These are phyloP conservation scores for Aechmea fasciata DNA, from an alignment of 176 grass and related monocot genomes.

Conservation along the genomic window DNA sequence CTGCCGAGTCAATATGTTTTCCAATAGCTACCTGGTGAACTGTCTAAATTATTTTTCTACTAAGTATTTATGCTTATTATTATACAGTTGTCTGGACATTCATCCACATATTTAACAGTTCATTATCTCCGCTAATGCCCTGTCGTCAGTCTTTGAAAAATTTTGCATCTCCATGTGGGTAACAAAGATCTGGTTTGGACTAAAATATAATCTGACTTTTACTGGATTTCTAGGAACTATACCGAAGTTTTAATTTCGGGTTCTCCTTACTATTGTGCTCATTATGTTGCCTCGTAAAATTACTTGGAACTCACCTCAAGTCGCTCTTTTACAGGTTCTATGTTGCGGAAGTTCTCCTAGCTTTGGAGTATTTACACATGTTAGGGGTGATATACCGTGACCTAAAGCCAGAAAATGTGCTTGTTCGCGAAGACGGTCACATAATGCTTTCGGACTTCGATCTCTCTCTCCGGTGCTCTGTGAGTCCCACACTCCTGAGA, in stretches of 20 bases:
- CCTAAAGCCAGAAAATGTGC: slow-evolving; percentile 96
- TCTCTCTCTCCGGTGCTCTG: slow-evolving; percentile 91
- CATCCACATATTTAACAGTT: no score
- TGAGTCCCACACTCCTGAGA: slow-evolving; percentile 73
- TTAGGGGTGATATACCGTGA: slow-evolving; percentile 97
- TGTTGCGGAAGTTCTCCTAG: slow-evolving; percentile 82
- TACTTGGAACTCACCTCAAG: background rate
- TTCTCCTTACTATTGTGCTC: background rate
- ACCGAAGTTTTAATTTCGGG: background rate
- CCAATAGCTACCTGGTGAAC: no score
- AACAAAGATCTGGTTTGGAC: no score
- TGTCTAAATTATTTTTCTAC: no score
- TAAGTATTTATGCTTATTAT: no score
- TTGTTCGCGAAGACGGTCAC: slow-evolving; percentile 96
- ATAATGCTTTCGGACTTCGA: slow-evolving; percentile 99
- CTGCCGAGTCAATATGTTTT: no score
- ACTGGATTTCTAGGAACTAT: no score
- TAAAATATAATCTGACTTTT: no score
- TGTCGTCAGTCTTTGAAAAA: background rate
- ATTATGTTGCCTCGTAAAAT: background rate
- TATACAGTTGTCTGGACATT: no score
- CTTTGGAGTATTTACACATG: slow-evolving; percentile 97
- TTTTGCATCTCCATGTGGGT: background rate
- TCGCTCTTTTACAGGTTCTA: slow-evolving; percentile 56
- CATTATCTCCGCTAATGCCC: no score